Evolutionary conservation across 2,329 filamentous ascomycete species (phyloP), one percentile per base, ranked within the genome.

Genomic region (Chaetomium globosum): DNA sequence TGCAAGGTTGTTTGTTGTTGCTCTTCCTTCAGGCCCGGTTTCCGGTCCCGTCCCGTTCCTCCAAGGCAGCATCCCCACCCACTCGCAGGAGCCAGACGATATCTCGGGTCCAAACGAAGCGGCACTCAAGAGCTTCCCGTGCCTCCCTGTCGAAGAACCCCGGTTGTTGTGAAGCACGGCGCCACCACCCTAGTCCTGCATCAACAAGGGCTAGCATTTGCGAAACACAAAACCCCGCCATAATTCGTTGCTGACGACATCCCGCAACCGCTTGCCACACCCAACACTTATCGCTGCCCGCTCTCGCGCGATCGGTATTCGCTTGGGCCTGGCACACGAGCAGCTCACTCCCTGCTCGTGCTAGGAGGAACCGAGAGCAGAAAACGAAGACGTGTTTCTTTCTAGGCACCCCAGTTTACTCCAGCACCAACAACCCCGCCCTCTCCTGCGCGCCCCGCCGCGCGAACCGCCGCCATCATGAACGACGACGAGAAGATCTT

Each of bases 401-500:
- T 26, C 12, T 26, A 26, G 26, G 26, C 4, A 51, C 26, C 9
- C 16, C 51, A n/a, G 10, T 21, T 33, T 19, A 23, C 53, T 51
- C 56, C 39, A 49, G 8, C 49, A 30, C 30, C 62, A 21, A 61
- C 33, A 65, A 65, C 58, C 63, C 63, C 65, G 33, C 67, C 52
- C n/a, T 43, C 10, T 51, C 13, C 67, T 67, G 65, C 64, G 68
- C 69, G 68, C 63, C 62, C 62, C 48, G 68, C 59, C 66, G 70
- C 69, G 70, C 70, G 68, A 57, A 71, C 52, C 49, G 31, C 58
- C 65, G 77, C 78, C 79, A 81, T 76, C 77, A 88, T 88, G 83
- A 85, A 83, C 76, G 85, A 88, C 75, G 85, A 88, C 69, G 84
- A 88, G 73, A 82, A 84, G 71, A 83, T 88, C 79, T 87, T 87